Evolutionary conservation across 169 alveolate species (phyloP).

Genomic region (Plasmodium vivax): DNA sequence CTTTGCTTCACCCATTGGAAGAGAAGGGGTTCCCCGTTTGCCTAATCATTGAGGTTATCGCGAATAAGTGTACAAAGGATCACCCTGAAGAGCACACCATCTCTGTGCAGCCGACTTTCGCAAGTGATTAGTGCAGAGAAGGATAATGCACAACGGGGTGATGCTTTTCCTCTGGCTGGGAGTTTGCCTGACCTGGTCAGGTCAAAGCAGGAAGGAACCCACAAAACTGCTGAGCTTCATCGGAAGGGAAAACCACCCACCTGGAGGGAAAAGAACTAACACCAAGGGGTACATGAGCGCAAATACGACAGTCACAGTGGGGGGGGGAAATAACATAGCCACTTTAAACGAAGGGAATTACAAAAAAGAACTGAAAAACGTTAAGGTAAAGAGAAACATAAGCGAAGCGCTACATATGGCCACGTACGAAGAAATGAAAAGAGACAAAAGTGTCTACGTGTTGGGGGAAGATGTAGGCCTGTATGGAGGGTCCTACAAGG

Average conservation of each 20-base stretch:
- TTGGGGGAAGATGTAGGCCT: constrained; percentile 95
- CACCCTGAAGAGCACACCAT: background rate
- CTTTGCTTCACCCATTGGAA: background rate
- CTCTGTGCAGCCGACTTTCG: background rate
- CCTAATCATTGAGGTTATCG: background rate
- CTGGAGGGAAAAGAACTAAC: background rate
- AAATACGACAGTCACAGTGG: background rate
- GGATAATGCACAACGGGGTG: background rate
- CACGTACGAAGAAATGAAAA: constrained; percentile 91
- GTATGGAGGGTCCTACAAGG: constrained; percentile 94
- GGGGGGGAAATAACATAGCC: background rate
- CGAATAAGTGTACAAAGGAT: background rate
- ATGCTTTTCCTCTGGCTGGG: background rate
- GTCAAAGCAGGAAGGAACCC: background rate
- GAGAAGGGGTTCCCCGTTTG: background rate
- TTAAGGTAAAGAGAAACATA: constrained; percentile 85
- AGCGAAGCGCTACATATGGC: constrained; percentile 94
- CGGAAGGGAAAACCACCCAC: background rate
- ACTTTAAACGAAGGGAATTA: constrained; percentile 67
- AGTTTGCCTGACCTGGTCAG: background rate
- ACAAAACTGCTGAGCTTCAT: background rate
- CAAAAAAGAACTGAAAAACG: constrained; percentile 65
- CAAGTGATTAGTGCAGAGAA: background rate
- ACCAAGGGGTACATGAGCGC: background rate
- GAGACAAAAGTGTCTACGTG: constrained; percentile 91